Evolutionary conservation across 2,329 filamentous ascomycete genomes (phyloP).

Genomic region (Stagonosporopsis chrysanthemi): DNA sequence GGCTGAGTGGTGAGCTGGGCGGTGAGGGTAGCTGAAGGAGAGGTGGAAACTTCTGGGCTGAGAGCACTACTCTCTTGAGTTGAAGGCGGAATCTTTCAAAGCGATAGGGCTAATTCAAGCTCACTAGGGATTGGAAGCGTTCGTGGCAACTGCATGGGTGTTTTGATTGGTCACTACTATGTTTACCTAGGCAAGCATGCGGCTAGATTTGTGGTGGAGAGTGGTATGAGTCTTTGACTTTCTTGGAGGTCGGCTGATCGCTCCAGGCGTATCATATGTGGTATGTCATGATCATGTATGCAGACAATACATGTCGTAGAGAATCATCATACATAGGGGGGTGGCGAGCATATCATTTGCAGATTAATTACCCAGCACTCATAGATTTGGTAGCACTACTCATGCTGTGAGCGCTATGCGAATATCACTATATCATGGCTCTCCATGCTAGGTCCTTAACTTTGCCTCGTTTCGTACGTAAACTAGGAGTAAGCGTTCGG

Average conservation of each 20-base stretch:
- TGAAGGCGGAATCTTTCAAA: background rate
- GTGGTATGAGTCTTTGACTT: background rate
- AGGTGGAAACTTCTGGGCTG: too few relatives aligned
- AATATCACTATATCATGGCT: background rate
- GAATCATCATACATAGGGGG: background rate
- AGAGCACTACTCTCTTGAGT: background rate
- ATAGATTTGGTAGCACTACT: background rate
- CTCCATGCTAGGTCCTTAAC: background rate
- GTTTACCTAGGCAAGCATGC: background rate
- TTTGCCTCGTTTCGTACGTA: background rate
- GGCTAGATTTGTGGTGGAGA: background rate
- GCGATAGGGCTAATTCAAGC: background rate
- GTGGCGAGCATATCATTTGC: background rate
- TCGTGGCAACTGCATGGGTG: background rate
- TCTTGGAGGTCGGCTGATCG: background rate
- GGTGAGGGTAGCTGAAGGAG: background rate
- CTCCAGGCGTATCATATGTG: background rate
- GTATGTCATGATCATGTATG: background rate
- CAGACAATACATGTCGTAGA: background rate
- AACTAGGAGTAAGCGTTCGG: background rate
- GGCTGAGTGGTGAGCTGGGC: background rate
- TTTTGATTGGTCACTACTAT: background rate
- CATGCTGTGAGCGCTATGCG: background rate
- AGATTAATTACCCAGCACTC: background rate
- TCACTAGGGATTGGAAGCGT: background rate